These are phyloP conservation scores for Phytophthora multivora DNA, from an alignment of 352 stramenopile species.

Conservation along the genomic window DNA sequence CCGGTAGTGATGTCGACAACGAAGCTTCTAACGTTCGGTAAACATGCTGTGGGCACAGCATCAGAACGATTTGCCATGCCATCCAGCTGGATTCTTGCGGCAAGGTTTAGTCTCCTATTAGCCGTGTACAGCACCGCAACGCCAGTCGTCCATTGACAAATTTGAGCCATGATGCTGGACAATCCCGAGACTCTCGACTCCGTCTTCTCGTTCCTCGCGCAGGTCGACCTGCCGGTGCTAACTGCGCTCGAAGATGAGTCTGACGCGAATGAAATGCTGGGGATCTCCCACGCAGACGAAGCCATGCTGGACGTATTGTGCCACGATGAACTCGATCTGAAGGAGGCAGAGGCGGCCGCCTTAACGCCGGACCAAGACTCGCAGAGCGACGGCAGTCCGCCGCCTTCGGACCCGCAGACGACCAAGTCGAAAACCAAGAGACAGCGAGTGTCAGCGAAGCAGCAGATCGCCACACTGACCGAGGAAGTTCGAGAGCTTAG, in stretches of 20 bases:
- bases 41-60: too few species aligned
- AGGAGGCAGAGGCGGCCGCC: background rate
- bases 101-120: too few species aligned
- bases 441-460: conserved; percentile 16
- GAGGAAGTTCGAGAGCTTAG: conserved; percentile 13
- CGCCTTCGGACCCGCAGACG: conserved; percentile 7
- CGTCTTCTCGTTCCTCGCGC: conserved; percentile 22
- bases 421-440: background rate
- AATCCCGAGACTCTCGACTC: conserved; percentile 19
- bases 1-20: too few species aligned
- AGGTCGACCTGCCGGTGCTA: conserved; percentile 20
- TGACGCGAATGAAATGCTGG: background rate
- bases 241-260: background rate
- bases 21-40: too few species aligned
- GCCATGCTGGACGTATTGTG: background rate
- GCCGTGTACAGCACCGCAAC: background rate
- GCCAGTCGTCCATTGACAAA: conserved; percentile 4
- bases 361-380: background rate
- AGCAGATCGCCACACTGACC: conserved; percentile 18
- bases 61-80: too few species aligned
- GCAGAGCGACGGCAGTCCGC: background rate
- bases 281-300: background rate
- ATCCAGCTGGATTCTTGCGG: too few species aligned
- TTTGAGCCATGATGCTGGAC: background rate
- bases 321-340: background rate